Percentiles rank a stretch among this genome's conserved stretches.
Conservation (phyloP, 73 alveolate genomes). For the Halteria grandinella region DNA sequence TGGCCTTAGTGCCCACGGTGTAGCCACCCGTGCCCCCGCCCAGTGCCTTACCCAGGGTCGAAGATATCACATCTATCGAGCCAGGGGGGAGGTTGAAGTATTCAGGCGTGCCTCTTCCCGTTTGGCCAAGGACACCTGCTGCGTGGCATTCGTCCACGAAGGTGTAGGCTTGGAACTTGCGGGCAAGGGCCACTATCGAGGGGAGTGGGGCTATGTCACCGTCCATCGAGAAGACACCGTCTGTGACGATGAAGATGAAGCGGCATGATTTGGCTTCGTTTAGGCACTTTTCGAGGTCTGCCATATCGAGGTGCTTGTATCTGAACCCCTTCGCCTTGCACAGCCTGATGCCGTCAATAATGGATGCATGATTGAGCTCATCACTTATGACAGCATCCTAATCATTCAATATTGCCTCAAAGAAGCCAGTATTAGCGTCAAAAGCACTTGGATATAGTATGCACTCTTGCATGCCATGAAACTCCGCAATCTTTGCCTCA, state of each 20-base stretch:
- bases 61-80: conserved; percentile 66
- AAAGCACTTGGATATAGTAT: conserved; percentile 39
- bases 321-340: conserved; percentile 75
- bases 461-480: conserved; percentile 33
- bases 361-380: conserved; percentile 35
- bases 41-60: conserved; percentile 74
- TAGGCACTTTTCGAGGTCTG: conserved; percentile 61
- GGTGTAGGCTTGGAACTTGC: conserved; percentile 68
- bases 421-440: conserved; percentile 45
- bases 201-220: conserved; percentile 79
- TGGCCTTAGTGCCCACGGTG: conserved; percentile 71
- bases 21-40: conserved; percentile 78
- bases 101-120: conserved; percentile 39
- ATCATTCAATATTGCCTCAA: conserved; percentile 21
- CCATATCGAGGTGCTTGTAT: conserved; percentile 71
- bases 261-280: conserved; percentile 56
- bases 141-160: conserved; percentile 82
- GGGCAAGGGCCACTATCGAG: conserved; percentile 68
- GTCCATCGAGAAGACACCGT: conserved; percentile 84
- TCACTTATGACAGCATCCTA: conserved; percentile 57
- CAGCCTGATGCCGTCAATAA: conserved; percentile 77
- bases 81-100: conserved; percentile 47
- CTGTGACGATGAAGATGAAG: conserved; percentile 74
- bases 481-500: conserved; percentile 33
- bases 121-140: conserved; percentile 70